These are phyloP conservation scores for Rhazya stricta DNA, from an alignment of 257 asterid genomes.

Conservation along the genomic window DNA sequence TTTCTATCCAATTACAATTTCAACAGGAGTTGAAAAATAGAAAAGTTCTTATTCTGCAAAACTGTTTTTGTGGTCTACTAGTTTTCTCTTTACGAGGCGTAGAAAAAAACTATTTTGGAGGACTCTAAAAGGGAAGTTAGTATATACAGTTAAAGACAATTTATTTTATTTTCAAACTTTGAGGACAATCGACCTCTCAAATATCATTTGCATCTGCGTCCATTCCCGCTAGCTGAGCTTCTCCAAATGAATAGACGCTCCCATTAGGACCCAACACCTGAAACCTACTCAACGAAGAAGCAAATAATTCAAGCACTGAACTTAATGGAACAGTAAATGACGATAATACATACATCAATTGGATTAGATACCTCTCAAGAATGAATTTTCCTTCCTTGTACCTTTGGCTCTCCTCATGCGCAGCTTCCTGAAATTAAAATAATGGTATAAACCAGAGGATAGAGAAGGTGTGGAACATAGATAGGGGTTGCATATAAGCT, in stretches of 20 bases:
- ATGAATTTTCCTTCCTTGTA: slow-evolving; percentile 82
- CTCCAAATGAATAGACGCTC: slow-evolving; percentile 40
- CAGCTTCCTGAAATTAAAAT: slow-evolving; percentile 45
- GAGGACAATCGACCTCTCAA: slow-evolving; percentile 17
- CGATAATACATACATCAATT: not conserved
- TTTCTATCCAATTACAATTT: not conserved
- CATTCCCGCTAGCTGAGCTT: slow-evolving; percentile 40
- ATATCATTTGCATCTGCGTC: slow-evolving; percentile 35
- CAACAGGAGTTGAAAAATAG: not conserved
- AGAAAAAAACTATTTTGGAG: not conserved
- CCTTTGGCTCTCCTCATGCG: slow-evolving; percentile 50
- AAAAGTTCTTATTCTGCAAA: slow-evolving; percentile 15
- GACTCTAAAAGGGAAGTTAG: not conserved
- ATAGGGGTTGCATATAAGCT: slow-evolving; percentile 10
- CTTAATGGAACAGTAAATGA: not conserved
- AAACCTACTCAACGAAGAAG: slow-evolving; percentile 37
- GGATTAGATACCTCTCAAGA: slow-evolving; percentile 58
- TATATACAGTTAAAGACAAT: slow-evolving; percentile 12
- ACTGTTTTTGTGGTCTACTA: slow-evolving; percentile 11
- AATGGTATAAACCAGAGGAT: not conserved
- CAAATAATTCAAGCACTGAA: not conserved
- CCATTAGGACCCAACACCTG: slow-evolving; percentile 75
- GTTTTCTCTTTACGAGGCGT: slow-evolving; percentile 2
- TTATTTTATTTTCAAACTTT: slow-evolving; percentile 18
- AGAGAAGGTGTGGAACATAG: not conserved